Conservation (phyloP, 441 rosid genomes). For the Pelargonium fulgidum region DNA sequence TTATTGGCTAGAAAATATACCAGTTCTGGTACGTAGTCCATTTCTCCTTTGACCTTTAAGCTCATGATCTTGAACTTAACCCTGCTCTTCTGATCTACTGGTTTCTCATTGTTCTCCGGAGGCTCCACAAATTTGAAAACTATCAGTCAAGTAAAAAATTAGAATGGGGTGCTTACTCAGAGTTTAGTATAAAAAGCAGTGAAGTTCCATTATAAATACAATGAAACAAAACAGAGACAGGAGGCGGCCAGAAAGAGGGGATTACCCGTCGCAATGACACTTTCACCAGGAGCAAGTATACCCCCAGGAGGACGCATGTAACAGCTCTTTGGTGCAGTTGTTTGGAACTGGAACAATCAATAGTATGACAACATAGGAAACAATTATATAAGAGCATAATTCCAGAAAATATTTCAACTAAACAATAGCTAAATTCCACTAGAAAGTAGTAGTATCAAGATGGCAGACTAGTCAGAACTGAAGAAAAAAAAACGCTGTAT, state of each 20-base stretch:
- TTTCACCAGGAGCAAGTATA: constrained; percentile 4
- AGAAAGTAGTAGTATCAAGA: too few relatives aligned
- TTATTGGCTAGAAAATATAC: constrained; percentile 26
- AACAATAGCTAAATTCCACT: too few relatives aligned
- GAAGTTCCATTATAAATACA: background rate
- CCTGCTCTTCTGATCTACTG: constrained; percentile 45
- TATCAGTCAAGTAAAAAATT: constrained; percentile 27
- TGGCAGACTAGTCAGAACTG: too few relatives aligned
- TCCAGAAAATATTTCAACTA: too few relatives aligned
- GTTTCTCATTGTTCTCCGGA: constrained; percentile 56
- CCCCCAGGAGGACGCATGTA: constrained; percentile 4
- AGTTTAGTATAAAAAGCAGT: background rate
- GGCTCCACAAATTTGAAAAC: constrained; percentile 81
- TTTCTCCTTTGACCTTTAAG: constrained; percentile 51
- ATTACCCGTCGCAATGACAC: constrained; percentile 44
- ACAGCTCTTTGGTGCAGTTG: background rate
- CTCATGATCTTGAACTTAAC: constrained; percentile 78
- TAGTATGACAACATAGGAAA: background rate
- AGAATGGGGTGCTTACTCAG: constrained; percentile 10
- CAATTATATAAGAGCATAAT: too few relatives aligned
- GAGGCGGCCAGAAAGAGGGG: background rate
- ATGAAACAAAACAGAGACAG: background rate
- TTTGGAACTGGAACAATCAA: constrained; percentile 3
- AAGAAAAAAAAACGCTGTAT: too few relatives aligned
- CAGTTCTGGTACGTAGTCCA: constrained; percentile 69